Evolutionary conservation across 805 yeast genomes (phyloP), one percentile per base, ranked within the genome.

Genomic region (Starmerella apicola): DNA sequence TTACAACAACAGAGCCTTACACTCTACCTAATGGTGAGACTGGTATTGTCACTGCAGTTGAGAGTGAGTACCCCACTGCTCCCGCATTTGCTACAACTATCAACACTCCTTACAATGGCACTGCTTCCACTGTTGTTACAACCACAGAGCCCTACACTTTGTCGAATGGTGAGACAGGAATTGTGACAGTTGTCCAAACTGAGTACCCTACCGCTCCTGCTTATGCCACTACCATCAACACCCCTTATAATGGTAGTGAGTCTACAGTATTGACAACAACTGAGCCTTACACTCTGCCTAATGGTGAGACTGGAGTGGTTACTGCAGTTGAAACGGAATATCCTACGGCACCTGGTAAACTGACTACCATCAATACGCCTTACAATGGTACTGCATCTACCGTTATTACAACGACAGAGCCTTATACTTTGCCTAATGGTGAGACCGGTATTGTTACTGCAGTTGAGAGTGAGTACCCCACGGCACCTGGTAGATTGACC

Each of bases 391-490:
- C 29, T 27, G 16, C 10, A 7, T 5, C 33, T 3, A 34, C 34
- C 8, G 37, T 32, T 7, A 4, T 34, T 12, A 39, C 34, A 5
- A 19, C 15, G 15, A 27, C 31, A 3, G 38, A 29, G 3, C 34
- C 34, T 12, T 39, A 39, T 24, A 39, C 42, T 16, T 4, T 8
- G 5, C 5, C 42, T 6, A 29, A 20, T 16, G 32, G 32, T 17
- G 10, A n/a, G 10, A 36, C 39, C 2, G 39, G 39, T 17, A 18
- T 28, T 3, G 32, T 21, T 6, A 40, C 39, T n/a, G 5, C 32
- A 5, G 40, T 40, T 5, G 9, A 36, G 7, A 31, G 30, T 8
- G 35, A 27, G 9, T 34, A 35, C 4, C 43, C 43, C n/a, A 39
- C 43, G 5, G 21, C 37, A 15, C 27, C 35, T 3, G 39, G 29